phyloP scores from a whole-genome alignment of 805 yeast species.

The Saccharomyces mikatae region DNA sequence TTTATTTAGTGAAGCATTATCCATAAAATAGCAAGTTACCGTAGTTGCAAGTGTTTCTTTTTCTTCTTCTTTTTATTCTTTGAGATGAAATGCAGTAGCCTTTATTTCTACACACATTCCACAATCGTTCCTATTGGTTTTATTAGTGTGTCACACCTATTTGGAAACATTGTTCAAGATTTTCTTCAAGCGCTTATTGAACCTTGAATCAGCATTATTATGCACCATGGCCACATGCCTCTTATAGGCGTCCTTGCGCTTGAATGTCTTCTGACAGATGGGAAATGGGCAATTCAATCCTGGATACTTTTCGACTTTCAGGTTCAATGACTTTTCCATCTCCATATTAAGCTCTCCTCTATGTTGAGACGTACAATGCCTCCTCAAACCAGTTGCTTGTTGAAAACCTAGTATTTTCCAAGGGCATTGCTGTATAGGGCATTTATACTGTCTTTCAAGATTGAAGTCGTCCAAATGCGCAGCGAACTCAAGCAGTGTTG shows the following conservation, averaged over 20 bases:
- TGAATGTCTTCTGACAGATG: constrained; percentile 41
- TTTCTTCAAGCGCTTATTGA: constrained; percentile 31
- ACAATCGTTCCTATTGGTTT: neutral
- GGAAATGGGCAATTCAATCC: constrained; percentile 26
- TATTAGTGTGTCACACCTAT: neutral
- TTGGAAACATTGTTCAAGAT: constrained; percentile 21
- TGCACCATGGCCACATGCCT: constrained; percentile 50
- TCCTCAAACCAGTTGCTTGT: constrained; percentile 39
- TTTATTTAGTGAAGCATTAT: neutral
- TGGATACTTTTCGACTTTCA: constrained; percentile 26
- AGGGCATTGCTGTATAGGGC: constrained; percentile 40
- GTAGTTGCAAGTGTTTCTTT: neutral
- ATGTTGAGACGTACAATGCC: constrained; percentile 46
- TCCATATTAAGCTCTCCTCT: constrained; percentile 24
- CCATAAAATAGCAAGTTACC: neutral
- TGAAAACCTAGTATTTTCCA: constrained; percentile 44
- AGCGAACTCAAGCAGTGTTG: constrained; percentile 34
- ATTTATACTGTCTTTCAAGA: constrained; percentile 35
- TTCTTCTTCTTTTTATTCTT: neutral
- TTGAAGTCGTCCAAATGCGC: constrained; percentile 38
- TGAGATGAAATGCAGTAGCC: neutral
- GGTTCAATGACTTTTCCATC: constrained; percentile 21
- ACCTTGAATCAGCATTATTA: constrained; percentile 33
- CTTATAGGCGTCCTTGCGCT: constrained; percentile 45
- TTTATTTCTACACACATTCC: neutral